Evolutionary conservation across 129 eudicot species (phyloP).

Genomic region (Daucus carota): DNA sequence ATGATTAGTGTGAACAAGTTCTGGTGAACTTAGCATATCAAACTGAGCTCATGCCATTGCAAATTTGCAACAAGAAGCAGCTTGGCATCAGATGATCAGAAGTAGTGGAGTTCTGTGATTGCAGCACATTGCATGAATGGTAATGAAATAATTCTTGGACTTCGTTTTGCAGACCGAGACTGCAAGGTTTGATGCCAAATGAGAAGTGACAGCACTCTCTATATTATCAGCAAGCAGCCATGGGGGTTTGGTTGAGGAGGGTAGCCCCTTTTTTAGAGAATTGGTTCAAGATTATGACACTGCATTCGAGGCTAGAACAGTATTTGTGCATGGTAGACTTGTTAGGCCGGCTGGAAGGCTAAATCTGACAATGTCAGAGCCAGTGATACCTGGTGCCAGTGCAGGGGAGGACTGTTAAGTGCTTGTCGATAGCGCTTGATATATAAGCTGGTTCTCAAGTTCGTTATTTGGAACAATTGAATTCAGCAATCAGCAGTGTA

Average conservation of each 20-base stretch:
- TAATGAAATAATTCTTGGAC: constrained; percentile 39
- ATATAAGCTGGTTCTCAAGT: constrained; percentile 31
- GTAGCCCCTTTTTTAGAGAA: constrained; percentile 41
- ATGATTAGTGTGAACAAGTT: too few species aligned
- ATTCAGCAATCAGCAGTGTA: constrained; percentile 63
- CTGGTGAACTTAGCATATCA: too few species aligned
- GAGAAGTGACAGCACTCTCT: constrained; percentile 51
- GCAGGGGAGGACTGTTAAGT: constrained; percentile 76
- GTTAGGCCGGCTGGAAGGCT: constrained; percentile 63
- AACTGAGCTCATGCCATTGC: too few species aligned
- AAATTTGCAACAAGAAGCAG: too few species aligned
- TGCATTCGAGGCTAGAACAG: constrained; percentile 44
- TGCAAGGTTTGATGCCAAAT: constrained; percentile 54
- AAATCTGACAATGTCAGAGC: constrained; percentile 31
- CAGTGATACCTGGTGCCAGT: constrained; percentile 36
- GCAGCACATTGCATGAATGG: constrained; percentile 83
- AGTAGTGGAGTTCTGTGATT: constrained; percentile 76
- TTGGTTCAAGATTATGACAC: constrained; percentile 30
- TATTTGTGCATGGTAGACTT: constrained; percentile 74
- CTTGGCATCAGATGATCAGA: too few species aligned
- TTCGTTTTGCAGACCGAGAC: constrained; percentile 43
- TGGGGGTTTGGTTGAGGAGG: constrained; percentile 61
- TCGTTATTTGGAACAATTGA: constrained; percentile 59
- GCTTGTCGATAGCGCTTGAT: constrained; percentile 38
- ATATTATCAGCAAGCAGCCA: constrained; percentile 88